Base-by-base conservation (phyloP, 192 early-diverging fungal species). In the Lunasporangiospora selenospora region DNA sequence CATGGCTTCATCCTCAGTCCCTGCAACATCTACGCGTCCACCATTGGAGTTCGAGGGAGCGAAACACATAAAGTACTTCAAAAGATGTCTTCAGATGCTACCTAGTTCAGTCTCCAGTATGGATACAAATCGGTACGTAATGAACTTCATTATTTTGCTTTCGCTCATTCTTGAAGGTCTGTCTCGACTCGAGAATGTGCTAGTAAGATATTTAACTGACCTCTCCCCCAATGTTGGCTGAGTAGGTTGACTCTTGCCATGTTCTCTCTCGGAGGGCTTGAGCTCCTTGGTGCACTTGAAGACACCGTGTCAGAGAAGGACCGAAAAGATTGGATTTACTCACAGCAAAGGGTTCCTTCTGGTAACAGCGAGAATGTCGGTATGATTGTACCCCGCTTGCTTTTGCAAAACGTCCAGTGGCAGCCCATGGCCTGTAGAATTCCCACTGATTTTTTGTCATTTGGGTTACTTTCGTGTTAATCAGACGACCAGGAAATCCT, bases 221-320 rank as follows among this genome's bases (percentile, higher is more conserved):
- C 16, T 26, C 58, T n/a, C 58, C 54, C 58, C 24, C 13, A 56
- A 44, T n/a, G n/a, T n/a, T n/a, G n/a, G n/a, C n/a, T n/a, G n/a
- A 24, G 26, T 58, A 91, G 97, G 75, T 92, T 97, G 93, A 95
- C 93, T 2, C 60, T 99, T 30, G 89, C 81, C 36, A 93, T 89
- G 69, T 94, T 97, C 65, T 84, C 87, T 41, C 62, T 99, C 9
- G 83, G 83, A 23, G 93, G 91, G 7, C 76, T 99, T 47, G 92
- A 93, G 37, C 78, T 96, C 19, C 81, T 97, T 24, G 88, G 87
- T 18, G 77, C 65, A n/a, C 55, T 95, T 6, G 87, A 92, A 11
- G 67, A 70, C 7, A 49, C 50, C 6, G 32, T 93, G 12, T 54
- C 82, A 0, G 75, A 76, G 11, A 75, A 83, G 46, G 69, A 92